These are phyloP conservation scores for Gossypium trilobum DNA, from an alignment of 441 rosid genomes.

Conservation along the genomic window DNA sequence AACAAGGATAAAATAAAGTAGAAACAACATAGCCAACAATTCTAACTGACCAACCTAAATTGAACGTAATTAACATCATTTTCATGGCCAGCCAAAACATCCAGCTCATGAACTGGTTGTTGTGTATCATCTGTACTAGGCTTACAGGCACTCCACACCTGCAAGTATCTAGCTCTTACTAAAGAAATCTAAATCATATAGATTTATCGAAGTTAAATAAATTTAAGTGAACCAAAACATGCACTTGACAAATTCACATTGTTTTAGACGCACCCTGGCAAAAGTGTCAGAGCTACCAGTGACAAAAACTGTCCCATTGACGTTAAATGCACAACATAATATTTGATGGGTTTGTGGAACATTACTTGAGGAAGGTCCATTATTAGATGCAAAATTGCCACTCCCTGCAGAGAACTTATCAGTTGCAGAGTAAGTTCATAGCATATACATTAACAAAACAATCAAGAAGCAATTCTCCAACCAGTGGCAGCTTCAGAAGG, in stretches of 20 bases:
- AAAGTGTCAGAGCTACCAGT: conserved; percentile 76
- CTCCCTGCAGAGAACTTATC: conserved; percentile 47
- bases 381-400: conserved; percentile 35
- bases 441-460: conserved; percentile 4
- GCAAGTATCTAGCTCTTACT: conserved; percentile 24
- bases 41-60: conserved; percentile 41
- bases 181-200: conserved; percentile 17
- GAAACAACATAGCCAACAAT: not conserved
- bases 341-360: conserved; percentile 50
- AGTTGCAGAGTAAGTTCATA: conserved; percentile 12
- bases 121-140: conserved; percentile 37
- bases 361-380: conserved; percentile 43
- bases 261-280: conserved; percentile 55
- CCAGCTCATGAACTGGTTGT: conserved; percentile 66
- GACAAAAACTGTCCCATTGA: conserved; percentile 77
- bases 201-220: conserved; percentile 16
- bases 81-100: conserved; percentile 68
- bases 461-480: conserved; percentile 24
- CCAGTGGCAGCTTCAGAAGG: conserved; percentile 51
- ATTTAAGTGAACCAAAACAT: conserved; percentile 5
- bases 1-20: conserved; percentile 8
- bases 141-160: conserved; percentile 78
- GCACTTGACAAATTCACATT: conserved; percentile 22
- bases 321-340: conserved; percentile 69
- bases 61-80: conserved; percentile 79